Base-by-base conservation (phyloP, 257 asterid genomes). In the Linaria vulgaris region DNA sequence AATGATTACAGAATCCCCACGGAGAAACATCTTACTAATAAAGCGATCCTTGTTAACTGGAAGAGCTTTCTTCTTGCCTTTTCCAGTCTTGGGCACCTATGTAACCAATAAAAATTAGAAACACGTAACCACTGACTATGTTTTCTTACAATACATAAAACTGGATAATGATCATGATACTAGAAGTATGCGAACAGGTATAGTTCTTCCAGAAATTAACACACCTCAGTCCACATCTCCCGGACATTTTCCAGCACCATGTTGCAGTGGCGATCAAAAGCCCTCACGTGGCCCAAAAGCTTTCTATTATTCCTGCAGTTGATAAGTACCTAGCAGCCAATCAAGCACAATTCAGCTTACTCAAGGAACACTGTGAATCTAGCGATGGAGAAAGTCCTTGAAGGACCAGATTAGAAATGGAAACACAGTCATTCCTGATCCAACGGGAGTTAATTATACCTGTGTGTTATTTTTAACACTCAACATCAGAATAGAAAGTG, bases 241-340 rank as follows among this genome's bases (percentile, higher is more conserved):
- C 90, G 68, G 68, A 86, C 95, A 72, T 88, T 86, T 77, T 86
- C 96, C 54, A 88, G 80, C 71, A 86, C 96, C 96, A 88, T 88
- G 80, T 88, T 88, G 78, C 96, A 88, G 72, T 88, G 96, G 53
- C 95, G 88, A 58, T 88, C 96, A 74, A 83, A 88, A 37, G 96
- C 96, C 66, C 95, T 83, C 58, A 88, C 95, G 38, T 86, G 95
- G 38, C 95, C 95, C 61, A 88, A 82, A 68, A 88, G 96, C 75
- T 86, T 88, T 65, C 81, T 84, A 80, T 86, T 88, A 74, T 88
- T 88, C 71, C 96, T 79, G 77, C 95, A 88, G 82, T 89, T 86
- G 70, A 88, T 85, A 20, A 88, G 89, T 67, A 88, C 95, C 88
- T 81, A 27, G 34, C 34, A 27, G 6, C 34, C 34, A 27, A 27